A percentile compares a stretch with the other conserved stretches of the same genome.
Evolutionary conservation across 257 asterid species (phyloP).

Genomic region (Forsythia suspensa): DNA sequence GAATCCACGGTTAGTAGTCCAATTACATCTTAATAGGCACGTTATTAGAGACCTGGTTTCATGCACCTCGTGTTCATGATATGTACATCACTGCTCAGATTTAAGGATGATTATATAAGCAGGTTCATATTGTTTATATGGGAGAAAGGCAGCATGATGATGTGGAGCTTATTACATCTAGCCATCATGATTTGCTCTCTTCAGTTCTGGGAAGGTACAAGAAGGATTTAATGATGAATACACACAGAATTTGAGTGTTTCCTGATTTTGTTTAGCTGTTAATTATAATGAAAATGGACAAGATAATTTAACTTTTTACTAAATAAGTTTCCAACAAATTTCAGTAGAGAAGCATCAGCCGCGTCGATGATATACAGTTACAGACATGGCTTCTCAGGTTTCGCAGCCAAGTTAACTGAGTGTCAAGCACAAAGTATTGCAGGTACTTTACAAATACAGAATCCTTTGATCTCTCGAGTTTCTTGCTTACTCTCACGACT

Average conservation of each 20-base stretch:
- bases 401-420: conserved; percentile 42
- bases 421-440: conserved; percentile 36
- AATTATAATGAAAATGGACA: no score
- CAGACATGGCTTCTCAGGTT: conserved; percentile 47
- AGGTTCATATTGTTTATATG: conserved; percentile 40
- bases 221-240: neutral
- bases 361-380: conserved; percentile 43
- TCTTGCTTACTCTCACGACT: neutral
- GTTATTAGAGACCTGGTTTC: no score
- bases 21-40: neutral
- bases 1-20: neutral
- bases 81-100: no score
- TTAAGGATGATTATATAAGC: neutral
- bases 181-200: conserved; percentile 41
- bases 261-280: neutral
- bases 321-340: neutral
- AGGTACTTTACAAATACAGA: conserved; percentile 17
- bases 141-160: conserved; percentile 37
- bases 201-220: conserved; percentile 40
- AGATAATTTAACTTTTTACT: neutral
- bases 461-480: neutral
- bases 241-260: neutral
- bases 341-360: conserved; percentile 33
- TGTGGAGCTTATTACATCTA: conserved; percentile 26
- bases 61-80: neutral